Conservation (phyloP, 2,329 filamentous ascomycete genomes). For the Sclerotiophoma versabilis region DNA sequence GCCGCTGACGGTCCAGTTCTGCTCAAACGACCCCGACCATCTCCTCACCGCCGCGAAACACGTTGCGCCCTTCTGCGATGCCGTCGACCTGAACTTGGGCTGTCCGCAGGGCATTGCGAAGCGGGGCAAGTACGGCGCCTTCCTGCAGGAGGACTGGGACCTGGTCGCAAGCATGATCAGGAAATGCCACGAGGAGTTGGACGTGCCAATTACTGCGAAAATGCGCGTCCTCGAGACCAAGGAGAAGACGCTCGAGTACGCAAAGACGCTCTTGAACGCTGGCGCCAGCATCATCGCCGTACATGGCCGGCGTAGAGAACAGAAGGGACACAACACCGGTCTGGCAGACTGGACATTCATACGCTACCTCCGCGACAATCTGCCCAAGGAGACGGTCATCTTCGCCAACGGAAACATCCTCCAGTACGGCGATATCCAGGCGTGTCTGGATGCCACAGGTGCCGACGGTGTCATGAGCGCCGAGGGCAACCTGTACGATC, state of each 20-base stretch:
- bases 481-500: conserved; percentile 93
- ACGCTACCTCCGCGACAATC: conserved; percentile 78
- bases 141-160: conserved; percentile 90
- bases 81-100: conserved; percentile 92
- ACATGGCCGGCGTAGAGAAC: conserved; percentile 85
- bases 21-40: conserved; percentile 83
- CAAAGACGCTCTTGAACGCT: conserved; percentile 82
- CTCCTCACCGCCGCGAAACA: conserved; percentile 79
- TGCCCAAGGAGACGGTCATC: conserved; percentile 87
- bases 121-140: conserved; percentile 90
- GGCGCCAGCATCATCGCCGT: conserved; percentile 94
- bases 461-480: conserved; percentile 96
- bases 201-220: conserved; percentile 91
- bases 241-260: conserved; percentile 88
- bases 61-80: conserved; percentile 88
- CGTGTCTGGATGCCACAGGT: conserved; percentile 81
- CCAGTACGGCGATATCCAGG: conserved; percentile 76
- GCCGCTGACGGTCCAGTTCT: conserved; percentile 95
- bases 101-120: conserved; percentile 95
- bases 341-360: conserved; percentile 92
- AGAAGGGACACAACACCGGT: conserved; percentile 95
- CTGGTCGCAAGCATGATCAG: conserved; percentile 84
- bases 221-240: conserved; percentile 87
- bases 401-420: conserved; percentile 97
- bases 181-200: conserved; percentile 77